Evolutionary conservation across 2,329 filamentous ascomycete genomes (phyloP), one percentile per base, ranked within the genome.

Genomic region (Ilyonectria robusta): DNA sequence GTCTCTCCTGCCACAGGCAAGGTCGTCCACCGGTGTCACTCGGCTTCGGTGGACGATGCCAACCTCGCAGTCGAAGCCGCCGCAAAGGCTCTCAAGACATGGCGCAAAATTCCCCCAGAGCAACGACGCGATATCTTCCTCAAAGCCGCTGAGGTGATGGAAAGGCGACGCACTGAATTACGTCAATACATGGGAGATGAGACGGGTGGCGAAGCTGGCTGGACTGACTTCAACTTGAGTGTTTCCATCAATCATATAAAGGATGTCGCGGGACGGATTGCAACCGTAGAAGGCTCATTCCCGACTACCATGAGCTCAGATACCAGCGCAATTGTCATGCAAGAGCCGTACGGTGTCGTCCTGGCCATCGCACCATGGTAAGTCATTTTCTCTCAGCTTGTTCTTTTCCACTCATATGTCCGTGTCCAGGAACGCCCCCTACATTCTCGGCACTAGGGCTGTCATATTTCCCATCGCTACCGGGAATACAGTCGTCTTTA

Each of bases 311-410:
- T 65, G 35, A 77, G 81, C 35, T 72, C 79, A 3, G 68, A 72
- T 33, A 72, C 76, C 29, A 84, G 67, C 23, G 93, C 90, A 0
- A 83, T 96, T 71, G 82, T 97, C 4, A 81, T 91, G 70, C 91
- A 90, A 76, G 92, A 95, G 80, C 93, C 94, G 0, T 94, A 89
- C 73, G 94, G 94, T 1, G 93, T 96, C 8, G 86, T 95, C 17
- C 82, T 97, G 33, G 91, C 89, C 3, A 94, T 97, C 78, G 93
- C 92, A 2, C 93, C 94, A 10, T 97, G 94, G 94, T 94, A 84
- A 73, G 82, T 71, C 10, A 23, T 42, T 6, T 26, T 47, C 33
- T 35, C 58, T n/a, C 10, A 10, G 19, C 17, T n/a, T 17, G n/a
- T 26, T 4, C n/a, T 37, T 17, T 40, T 29, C 35, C n/a, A 47